A percentile compares a stretch with the other conserved stretches of the same genome.
Conservation (phyloP, 2,329 filamentous ascomycete genomes). For the Colletotrichum sp. region DNA sequence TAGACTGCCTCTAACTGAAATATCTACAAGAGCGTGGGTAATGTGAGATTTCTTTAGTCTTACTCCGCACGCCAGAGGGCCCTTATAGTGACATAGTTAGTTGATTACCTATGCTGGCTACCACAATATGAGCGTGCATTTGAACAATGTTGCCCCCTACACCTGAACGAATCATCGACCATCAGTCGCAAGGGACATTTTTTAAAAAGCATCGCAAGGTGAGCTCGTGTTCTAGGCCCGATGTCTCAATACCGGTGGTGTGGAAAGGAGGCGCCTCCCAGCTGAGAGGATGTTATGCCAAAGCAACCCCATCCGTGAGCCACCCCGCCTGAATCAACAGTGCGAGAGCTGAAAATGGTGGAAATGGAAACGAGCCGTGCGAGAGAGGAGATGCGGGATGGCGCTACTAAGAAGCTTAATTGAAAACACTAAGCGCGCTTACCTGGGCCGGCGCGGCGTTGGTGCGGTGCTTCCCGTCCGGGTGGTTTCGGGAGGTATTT, state of each 20-base stretch:
- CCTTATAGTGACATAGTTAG: neutral
- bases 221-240: neutral
- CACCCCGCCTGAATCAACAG: neutral
- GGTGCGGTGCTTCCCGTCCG: neutral
- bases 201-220: neutral
- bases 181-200: neutral
- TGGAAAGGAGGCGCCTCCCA: neutral
- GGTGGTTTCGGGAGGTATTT: neutral
- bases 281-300: neutral
- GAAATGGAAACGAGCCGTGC: neutral
- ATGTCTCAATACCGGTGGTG: neutral
- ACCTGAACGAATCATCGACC: neutral
- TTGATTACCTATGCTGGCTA: neutral
- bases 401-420: neutral
- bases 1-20: neutral
- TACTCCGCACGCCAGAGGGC: neutral
- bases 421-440: neutral
- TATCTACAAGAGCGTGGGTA: neutral
- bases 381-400: neutral
- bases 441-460: neutral
- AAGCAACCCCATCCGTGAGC: neutral
- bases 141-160: neutral
- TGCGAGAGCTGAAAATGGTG: neutral
- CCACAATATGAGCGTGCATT: neutral
- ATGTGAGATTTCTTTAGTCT: neutral